Conservation (phyloP, 83 land plant species). For the Picea engelmannii region DNA sequence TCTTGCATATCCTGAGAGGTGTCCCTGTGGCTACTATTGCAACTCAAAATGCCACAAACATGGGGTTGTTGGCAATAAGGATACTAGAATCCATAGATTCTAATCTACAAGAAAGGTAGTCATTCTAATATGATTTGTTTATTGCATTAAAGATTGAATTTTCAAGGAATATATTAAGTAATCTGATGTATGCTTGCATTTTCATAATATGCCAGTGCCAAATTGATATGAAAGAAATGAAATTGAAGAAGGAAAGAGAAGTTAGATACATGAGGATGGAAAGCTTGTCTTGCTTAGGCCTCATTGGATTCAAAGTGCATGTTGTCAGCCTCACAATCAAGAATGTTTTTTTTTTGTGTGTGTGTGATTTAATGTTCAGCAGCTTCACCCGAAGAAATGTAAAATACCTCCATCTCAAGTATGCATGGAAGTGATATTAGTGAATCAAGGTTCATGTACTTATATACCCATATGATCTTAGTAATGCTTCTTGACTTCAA, state of each 20-base stretch:
- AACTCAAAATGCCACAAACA: conserved; percentile 94
- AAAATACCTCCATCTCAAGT: no score
- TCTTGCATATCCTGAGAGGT: conserved; percentile 85
- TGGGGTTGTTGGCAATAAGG: conserved; percentile 82
- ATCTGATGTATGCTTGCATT: neutral
- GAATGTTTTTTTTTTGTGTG: no score
- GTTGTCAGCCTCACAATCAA: no score
- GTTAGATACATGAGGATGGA: conserved; percentile 80
- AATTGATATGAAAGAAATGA: conserved; percentile 58
- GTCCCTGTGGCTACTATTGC: conserved; percentile 98
- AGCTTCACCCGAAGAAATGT: no score
- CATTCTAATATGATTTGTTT: neutral
- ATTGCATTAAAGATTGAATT: neutral
- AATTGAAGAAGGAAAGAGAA: conserved; percentile 67
- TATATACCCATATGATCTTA: no score
- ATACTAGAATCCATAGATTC: conserved; percentile 57
- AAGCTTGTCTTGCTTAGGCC: conserved; percentile 26
- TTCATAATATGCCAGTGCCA: conserved; percentile 60
- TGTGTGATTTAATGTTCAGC: no score
- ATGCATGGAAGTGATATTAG: no score
- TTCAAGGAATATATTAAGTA: neutral
- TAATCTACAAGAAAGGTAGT: conserved; percentile 48
- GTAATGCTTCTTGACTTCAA: no score
- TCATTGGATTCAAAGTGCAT: no score
- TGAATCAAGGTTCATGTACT: no score